Conservation (phyloP, 1,139 yeast genomes). For the Magnusiomyces paraingens region DNA sequence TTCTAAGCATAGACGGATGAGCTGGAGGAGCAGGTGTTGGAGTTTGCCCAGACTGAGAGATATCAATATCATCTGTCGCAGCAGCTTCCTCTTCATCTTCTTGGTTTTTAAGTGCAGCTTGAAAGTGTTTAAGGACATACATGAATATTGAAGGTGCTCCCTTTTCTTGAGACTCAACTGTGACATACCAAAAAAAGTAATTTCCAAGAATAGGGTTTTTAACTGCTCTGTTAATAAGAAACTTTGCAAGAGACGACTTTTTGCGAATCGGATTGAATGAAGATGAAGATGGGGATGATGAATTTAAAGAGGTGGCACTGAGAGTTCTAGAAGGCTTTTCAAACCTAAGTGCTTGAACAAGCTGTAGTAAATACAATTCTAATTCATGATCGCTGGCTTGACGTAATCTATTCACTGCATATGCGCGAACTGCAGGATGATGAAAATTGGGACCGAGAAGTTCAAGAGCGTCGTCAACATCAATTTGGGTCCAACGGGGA, state of each 20-base stretch:
- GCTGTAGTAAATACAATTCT: conserved; percentile 73
- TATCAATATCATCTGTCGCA: not conserved
- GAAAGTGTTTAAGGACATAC: conserved; percentile 30
- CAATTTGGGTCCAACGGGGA: conserved; percentile 65
- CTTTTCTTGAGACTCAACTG: conserved; percentile 78
- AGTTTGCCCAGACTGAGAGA: not conserved
- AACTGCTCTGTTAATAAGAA: conserved; percentile 67
- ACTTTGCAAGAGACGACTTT: conserved; percentile 60
- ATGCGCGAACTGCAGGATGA: conserved; percentile 55
- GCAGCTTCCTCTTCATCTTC: not conserved
- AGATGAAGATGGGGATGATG: conserved; percentile 20
- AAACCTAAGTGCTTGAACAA: conserved; percentile 87
- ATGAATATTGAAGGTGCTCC: conserved; percentile 28
- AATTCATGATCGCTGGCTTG: conserved; percentile 77
- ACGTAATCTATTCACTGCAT: conserved; percentile 80
- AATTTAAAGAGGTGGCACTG: conserved; percentile 13
- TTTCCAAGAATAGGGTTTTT: conserved; percentile 65
- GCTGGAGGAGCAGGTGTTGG: not conserved
- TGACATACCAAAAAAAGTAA: conserved; percentile 85
- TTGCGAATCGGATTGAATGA: conserved; percentile 6
- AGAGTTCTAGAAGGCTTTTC: conserved; percentile 36
- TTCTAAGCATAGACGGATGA: conserved; percentile 6
- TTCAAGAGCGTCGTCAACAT: conserved; percentile 90
- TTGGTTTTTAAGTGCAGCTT: conserved; percentile 28
- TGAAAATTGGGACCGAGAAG: conserved; percentile 67